phyloP scores from a whole-genome alignment of 495 filamentous ascomycete genomes.

The Trichoderma virens region DNA sequence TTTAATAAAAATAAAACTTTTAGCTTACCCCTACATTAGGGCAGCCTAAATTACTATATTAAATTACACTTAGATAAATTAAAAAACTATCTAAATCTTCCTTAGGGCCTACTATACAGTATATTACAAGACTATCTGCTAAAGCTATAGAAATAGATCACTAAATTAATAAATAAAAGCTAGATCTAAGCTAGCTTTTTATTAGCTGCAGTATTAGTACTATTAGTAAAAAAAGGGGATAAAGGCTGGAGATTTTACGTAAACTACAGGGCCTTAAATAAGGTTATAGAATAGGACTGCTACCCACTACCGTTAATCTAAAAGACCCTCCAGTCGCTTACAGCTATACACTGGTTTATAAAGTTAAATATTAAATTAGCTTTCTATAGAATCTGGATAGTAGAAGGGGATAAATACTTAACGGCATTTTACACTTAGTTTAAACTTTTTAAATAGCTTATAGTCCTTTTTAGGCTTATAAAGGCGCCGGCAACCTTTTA shows the following conservation, averaged over 20 bases:
- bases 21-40: background rate
- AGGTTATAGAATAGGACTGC: background rate
- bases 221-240: background rate
- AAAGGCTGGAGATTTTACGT: background rate
- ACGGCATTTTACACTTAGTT: background rate
- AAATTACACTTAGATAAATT: background rate
- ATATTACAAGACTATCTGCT: background rate
- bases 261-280: background rate
- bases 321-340: background rate
- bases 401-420: background rate
- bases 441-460: background rate
- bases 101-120: background rate
- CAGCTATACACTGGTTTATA: background rate
- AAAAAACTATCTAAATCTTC: background rate
- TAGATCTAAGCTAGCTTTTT: background rate
- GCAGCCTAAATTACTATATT: background rate
- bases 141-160: background rate
- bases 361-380: background rate
- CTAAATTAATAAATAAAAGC: background rate
- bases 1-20: background rate
- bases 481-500: background rate
- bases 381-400: background rate
- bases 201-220: background rate
- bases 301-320: background rate
- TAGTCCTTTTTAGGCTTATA: background rate